Conservation (phyloP, 2,329 filamentous ascomycete genomes). For the Beauveria caledonica region DNA sequence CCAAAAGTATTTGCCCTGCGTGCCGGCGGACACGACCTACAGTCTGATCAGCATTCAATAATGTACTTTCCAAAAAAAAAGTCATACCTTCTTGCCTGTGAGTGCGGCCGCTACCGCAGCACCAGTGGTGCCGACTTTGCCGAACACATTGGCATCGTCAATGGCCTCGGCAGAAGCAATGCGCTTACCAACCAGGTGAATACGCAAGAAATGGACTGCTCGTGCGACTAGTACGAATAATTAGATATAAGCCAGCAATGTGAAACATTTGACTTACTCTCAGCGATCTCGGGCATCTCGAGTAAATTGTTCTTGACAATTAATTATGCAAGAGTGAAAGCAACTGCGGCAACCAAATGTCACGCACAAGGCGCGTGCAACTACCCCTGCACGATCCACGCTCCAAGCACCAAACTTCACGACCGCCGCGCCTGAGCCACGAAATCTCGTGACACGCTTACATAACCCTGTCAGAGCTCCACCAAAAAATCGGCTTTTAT, state of each 20-base stretch:
- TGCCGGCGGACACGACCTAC: conserved; percentile 56
- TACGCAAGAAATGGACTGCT: conserved; percentile 75
- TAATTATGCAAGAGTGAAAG: not conserved
- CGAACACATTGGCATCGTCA: conserved; percentile 80
- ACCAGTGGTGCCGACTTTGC: conserved; percentile 78
- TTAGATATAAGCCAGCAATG: conserved; percentile 7
- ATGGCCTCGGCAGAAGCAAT: conserved; percentile 62
- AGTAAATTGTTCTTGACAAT: not conserved
- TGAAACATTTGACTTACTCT: conserved; percentile 32
- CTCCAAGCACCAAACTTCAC: not conserved
- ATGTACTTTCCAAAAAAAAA: too few relatives aligned
- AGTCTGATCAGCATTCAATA: not conserved
- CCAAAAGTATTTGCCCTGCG: conserved; percentile 98
- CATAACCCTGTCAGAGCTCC: conserved; percentile 13
- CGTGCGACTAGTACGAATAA: conserved; percentile 57
- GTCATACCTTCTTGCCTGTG: conserved; percentile 55
- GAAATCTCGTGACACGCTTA: conserved; percentile 24
- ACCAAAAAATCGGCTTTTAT: conserved; percentile 15
- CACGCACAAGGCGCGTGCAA: not conserved
- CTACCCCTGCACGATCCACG: not conserved
- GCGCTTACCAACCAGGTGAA: conserved; percentile 75
- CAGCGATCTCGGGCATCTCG: conserved; percentile 55
- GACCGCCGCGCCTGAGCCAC: conserved; percentile 20
- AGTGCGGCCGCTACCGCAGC: conserved; percentile 66
- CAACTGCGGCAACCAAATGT: not conserved